Evolutionary conservation across 1,139 yeast genomes (phyloP), one percentile per base, ranked within the genome.

Genomic region (Taphrina sp.): DNA sequence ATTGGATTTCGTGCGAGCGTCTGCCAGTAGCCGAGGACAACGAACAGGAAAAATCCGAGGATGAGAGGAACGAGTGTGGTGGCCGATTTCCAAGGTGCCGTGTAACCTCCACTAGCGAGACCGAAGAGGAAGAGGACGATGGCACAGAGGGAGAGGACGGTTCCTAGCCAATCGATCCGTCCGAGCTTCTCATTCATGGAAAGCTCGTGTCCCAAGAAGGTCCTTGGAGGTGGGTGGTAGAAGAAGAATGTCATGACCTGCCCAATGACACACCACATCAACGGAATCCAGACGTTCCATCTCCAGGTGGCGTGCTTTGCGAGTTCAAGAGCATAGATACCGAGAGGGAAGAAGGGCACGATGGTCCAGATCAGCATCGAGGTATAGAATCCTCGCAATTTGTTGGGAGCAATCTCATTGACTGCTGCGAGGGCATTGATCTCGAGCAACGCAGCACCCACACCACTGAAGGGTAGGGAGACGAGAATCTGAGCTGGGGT

Each of bases 341-440:
- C 53, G 12, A 47, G 44, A 1, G 53, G 53, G 24, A 39, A 38
- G 36, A 47, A 47, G 5, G 53, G 53, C 17, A 47, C 34, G 16
- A 47, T 47, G 31, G 53, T 47, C 53, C 53, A 47, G 44, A 47
- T 47, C 23, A 47, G 37, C 53, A 47, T 47, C 22, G 53, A 47
- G 3, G 53, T 47, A 22, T 47, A 47, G 44, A 47, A 47, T 3
- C 53, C 53, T 17, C 53, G 53, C 2, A 47, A 31, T 23, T 47
- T 47, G 53, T 47, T 47, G 0, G 53, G 53, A 19, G 53, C 53
- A 22, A 47, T 47, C 28, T 47, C 53, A 20, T 47, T 47, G 53
- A 47, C 53, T 3, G 53, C 53, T 3, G 53, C 53, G 3, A 47
- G 37, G 14, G 53, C 53, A 16, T 47, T 47, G 19, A 47, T 47